Base-by-base conservation (phyloP, 208 protist genomes). In the Lotmaria passim region DNA sequence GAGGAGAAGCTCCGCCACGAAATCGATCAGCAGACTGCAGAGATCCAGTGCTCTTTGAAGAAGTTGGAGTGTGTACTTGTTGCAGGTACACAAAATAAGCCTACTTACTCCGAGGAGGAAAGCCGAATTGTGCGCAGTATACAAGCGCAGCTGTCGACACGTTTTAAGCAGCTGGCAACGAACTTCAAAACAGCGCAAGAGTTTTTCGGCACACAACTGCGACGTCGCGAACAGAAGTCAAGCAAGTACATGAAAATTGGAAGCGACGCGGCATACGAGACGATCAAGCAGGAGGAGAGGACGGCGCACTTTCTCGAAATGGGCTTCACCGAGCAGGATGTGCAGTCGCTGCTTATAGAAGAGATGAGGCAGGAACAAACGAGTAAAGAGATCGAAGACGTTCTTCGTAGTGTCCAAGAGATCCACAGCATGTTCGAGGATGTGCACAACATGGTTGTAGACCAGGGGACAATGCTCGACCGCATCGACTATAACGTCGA, bases 401-500 rank as follows among this genome's bases (percentile, higher is more conserved):
- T 98, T 50, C 53, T 93, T 14, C 57, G 75, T 15, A 91, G 81
- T 59, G 81, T 98, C n/a, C 82, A 90, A 34, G 91, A 98, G 41
- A 74, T 98, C 24, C 85, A 94, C 55, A 31, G 60, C 24, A 91
- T 97, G 82, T 97, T 97, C 56, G 82, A 93, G 21, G 87, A 92
- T 44, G 63, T 98, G 11, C 64, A 84, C 50, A 57, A 48, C 36
- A 60, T 97, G 58, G 85, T 97, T 12, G 80, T 87, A 3, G 91
- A 97, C 30, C 95, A 98, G 43, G 93, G 95, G 0, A 90, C 92
- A 0, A 81, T 97, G 61, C 75, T 98, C 12, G 95, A 98, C 63
- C 85, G 95, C 21, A 93, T 98, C 63, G 95, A 98, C 68, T 96
- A 86, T 73, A 97, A 94, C 71, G 71, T 97, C 14, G 83, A 92